Evolutionary conservation across 805 yeast genomes (phyloP).

Genomic region (Metschnikowia lochheadii): DNA sequence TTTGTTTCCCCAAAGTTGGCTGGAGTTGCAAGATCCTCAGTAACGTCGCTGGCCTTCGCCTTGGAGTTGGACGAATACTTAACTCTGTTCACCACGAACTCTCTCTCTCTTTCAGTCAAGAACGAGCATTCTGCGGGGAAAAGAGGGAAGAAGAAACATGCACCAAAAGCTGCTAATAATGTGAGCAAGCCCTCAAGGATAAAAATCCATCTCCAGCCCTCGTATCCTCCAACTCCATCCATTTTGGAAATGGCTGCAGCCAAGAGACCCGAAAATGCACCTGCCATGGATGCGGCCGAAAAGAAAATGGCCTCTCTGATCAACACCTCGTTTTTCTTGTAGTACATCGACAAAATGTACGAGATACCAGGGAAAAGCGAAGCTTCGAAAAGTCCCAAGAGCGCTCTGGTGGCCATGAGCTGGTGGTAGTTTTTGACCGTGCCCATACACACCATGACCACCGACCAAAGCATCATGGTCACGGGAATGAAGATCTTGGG

Average conservation of each 20-base stretch:
- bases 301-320: slow-evolving; percentile 67
- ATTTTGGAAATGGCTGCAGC: slow-evolving; percentile 61
- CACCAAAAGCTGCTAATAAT: slow-evolving; percentile 3
- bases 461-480: slow-evolving; percentile 62
- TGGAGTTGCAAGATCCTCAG: neutral
- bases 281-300: slow-evolving; percentile 68
- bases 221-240: slow-evolving; percentile 29
- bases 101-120: slow-evolving; percentile 12
- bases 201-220: slow-evolving; percentile 18
- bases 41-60: neutral
- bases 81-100: slow-evolving; percentile 12
- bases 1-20: slow-evolving; percentile 11
- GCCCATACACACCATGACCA: slow-evolving; percentile 62
- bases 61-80: slow-evolving; percentile 7
- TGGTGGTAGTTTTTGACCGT: slow-evolving; percentile 56
- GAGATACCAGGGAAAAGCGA: slow-evolving; percentile 76
- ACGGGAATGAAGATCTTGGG: slow-evolving; percentile 64
- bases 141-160: slow-evolving; percentile 11
- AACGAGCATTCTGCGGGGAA: slow-evolving; percentile 11
- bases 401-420: slow-evolving; percentile 57
- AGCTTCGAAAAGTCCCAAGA: slow-evolving; percentile 65
- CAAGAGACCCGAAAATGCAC: slow-evolving; percentile 74
- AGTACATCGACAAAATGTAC: slow-evolving; percentile 63
- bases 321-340: slow-evolving; percentile 61
- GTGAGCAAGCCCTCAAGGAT: slow-evolving; percentile 17